A percentile compares a stretch with the other conserved stretches of the same genome.
Evolutionary conservation across 352 stramenopile species (phyloP).

Genomic region (Elongisporangium prolatum): DNA sequence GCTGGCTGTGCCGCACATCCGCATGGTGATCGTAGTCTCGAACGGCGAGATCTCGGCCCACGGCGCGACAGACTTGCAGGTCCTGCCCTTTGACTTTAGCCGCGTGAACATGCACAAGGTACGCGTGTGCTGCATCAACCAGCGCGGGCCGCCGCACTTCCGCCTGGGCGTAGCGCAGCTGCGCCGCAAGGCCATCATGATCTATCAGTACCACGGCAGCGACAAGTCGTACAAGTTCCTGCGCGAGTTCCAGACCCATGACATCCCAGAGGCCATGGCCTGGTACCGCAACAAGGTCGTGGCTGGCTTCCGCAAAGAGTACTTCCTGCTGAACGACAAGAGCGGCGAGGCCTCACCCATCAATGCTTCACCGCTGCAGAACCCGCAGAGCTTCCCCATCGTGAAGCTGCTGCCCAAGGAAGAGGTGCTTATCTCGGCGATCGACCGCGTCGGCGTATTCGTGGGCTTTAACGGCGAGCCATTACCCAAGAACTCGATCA

Average conservation of each 20-base stretch:
- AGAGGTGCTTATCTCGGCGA: slow-evolving; percentile 74
- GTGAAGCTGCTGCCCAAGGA: slow-evolving; percentile 85
- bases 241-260: slow-evolving; percentile 68
- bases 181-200: slow-evolving; percentile 56
- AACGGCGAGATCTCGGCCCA: slow-evolving; percentile 72
- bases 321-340: slow-evolving; percentile 82
- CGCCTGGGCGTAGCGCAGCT: slow-evolving; percentile 66
- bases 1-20: slow-evolving; percentile 81
- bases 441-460: slow-evolving; percentile 83
- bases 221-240: slow-evolving; percentile 81
- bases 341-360: slow-evolving; percentile 64
- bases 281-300: slow-evolving; percentile 89
- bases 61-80: slow-evolving; percentile 75
- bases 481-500: slow-evolving; percentile 77
- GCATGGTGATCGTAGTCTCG: slow-evolving; percentile 79
- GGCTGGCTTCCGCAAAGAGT: slow-evolving; percentile 70
- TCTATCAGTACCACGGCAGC: slow-evolving; percentile 80
- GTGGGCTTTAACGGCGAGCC: slow-evolving; percentile 76
- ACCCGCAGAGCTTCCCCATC: slow-evolving; percentile 57
- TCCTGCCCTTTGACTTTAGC: slow-evolving; percentile 75
- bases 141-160: slow-evolving; percentile 81
- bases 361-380: slow-evolving; percentile 66
- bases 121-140: slow-evolving; percentile 74
- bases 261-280: slow-evolving; percentile 73
- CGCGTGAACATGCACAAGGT: slow-evolving; percentile 71